These are phyloP conservation scores for Angophora floribunda DNA, from an alignment of 345 rosid genomes.

Conservation along the genomic window DNA sequence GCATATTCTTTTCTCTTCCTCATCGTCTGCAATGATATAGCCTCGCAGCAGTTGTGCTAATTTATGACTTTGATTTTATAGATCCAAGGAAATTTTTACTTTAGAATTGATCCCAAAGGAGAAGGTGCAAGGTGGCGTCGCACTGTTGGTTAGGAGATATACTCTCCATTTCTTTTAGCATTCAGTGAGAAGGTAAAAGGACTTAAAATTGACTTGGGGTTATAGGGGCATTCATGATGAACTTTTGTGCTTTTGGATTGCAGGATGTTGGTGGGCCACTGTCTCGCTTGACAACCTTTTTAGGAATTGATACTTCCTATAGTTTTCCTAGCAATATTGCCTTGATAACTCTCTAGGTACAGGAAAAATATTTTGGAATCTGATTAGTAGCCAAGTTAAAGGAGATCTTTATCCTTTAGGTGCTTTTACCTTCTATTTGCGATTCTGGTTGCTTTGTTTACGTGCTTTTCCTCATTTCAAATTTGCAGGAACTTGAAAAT, in stretches of 20 bases:
- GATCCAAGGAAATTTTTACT: constrained; percentile 72
- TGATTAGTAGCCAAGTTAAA: not conserved
- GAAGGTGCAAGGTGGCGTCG: constrained; percentile 97
- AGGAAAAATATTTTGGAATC: not conserved
- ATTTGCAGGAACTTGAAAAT: constrained; percentile 63
- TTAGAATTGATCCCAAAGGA: constrained; percentile 65
- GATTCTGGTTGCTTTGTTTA: not conserved
- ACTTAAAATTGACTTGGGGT: not conserved
- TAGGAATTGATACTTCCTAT: constrained; percentile 70
- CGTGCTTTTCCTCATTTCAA: not conserved
- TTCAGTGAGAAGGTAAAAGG: constrained; percentile 68
- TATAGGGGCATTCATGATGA: not conserved
- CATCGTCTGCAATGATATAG: not conserved
- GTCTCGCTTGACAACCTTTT: constrained; percentile 41
- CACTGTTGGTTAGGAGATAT: constrained; percentile 73
- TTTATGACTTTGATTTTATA: constrained; percentile 13
- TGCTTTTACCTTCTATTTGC: not conserved
- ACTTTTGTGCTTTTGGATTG: not conserved
- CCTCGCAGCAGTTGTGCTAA: not conserved
- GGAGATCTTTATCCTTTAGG: not conserved
- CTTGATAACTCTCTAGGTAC: constrained; percentile 80
- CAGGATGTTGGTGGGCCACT: constrained; percentile 65
- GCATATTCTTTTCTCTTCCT: not conserved
- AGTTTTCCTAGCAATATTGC: constrained; percentile 66
- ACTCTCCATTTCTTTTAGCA: constrained; percentile 81